Conservation (phyloP, 192 early-diverging fungal genomes). For the Backusella mclennaniae region DNA sequence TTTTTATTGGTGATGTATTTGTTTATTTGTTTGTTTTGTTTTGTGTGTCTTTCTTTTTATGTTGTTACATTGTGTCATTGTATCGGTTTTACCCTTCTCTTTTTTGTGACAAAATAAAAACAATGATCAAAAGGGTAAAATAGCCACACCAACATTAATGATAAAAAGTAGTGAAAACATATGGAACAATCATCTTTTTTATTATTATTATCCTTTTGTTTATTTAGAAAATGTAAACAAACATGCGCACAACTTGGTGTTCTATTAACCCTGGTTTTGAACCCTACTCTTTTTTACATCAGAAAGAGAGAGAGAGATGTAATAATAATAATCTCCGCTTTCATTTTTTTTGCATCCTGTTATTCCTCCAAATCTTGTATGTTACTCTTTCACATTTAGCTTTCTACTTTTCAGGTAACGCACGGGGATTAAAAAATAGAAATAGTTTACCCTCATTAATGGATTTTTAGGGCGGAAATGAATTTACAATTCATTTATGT, state of each 20-base stretch:
- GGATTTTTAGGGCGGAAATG: too few species aligned
- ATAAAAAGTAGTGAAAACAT: background rate
- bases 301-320: too few species aligned
- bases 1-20: background rate
- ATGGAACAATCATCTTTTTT: background rate
- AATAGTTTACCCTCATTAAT: too few species aligned
- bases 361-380: too few species aligned
- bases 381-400: too few species aligned
- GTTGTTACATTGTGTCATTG: background rate
- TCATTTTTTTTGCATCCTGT: too few species aligned
- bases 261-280: background rate
- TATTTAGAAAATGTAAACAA: background rate
- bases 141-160: background rate
- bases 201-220: background rate
- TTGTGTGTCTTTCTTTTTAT: background rate
- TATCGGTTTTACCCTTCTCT: too few species aligned
- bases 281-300: background rate
- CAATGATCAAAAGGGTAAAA: background rate
- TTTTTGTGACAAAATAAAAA: background rate
- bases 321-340: too few species aligned
- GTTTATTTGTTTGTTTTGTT: background rate
- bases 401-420: too few species aligned
- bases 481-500: too few species aligned
- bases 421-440: too few species aligned
- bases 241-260: background rate